Evolutionary conservation across 1,284 basidiomycete genomes (phyloP).

Genomic region (Fomitopsis betulina): DNA sequence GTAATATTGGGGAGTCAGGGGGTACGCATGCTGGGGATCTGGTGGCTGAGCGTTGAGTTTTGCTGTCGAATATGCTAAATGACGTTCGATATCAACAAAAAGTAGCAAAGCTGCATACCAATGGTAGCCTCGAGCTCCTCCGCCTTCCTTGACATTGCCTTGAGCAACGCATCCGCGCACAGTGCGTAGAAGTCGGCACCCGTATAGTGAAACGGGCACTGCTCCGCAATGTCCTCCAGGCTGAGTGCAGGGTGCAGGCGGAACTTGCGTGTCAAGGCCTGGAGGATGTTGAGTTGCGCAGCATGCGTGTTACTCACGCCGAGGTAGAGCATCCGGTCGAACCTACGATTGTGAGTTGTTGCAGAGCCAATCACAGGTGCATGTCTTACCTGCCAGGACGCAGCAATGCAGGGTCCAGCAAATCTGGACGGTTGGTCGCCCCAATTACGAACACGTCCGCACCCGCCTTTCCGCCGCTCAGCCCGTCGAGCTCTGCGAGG

Average conservation of each 20-base stretch:
- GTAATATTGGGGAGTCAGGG: slow-evolving; percentile 90
- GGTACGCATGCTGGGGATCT: slow-evolving; percentile 50
- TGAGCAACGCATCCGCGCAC: slow-evolving; percentile 94
- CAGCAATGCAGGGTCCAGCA: slow-evolving; percentile 90
- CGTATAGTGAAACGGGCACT: slow-evolving; percentile 91
- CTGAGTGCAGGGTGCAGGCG: slow-evolving; percentile 70
- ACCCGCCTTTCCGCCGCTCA: slow-evolving; percentile 58
- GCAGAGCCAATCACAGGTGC: background rate
- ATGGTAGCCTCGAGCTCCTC: slow-evolving; percentile 73
- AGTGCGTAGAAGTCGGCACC: slow-evolving; percentile 98
- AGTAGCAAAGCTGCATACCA: slow-evolving; percentile 32
- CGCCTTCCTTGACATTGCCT: slow-evolving; percentile 91
- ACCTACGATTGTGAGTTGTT: slow-evolving; percentile 45
- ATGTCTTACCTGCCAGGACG: slow-evolving; percentile 79
- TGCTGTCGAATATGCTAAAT: slow-evolving; percentile 29
- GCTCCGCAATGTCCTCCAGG: slow-evolving; percentile 63
- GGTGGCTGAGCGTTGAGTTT: slow-evolving; percentile 42
- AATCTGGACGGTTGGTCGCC: slow-evolving; percentile 95
- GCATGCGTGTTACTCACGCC: slow-evolving; percentile 88
- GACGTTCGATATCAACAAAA: background rate
- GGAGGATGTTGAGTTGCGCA: slow-evolving; percentile 84
- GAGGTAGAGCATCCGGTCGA: slow-evolving; percentile 96
- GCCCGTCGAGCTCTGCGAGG: slow-evolving; percentile 93
- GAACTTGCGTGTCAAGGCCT: slow-evolving; percentile 93
- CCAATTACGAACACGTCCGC: slow-evolving; percentile 93